Conservation (phyloP, 2,329 filamentous ascomycete species). For the Diplocarpon rosae region DNA sequence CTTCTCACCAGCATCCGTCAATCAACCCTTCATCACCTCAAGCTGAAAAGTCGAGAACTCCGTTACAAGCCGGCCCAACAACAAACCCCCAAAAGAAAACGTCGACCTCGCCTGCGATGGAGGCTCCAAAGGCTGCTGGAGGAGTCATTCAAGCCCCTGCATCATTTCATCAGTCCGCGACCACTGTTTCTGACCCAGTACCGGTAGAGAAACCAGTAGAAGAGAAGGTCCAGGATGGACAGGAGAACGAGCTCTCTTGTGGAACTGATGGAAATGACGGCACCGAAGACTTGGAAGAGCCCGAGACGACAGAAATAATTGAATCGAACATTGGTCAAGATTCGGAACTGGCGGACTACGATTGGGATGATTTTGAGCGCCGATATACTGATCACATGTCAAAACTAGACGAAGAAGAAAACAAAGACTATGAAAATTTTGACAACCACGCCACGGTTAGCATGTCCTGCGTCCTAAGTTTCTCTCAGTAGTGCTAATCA, state of each 20-base stretch:
- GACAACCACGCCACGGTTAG: slow-evolving; percentile 44
- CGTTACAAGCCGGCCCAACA: slow-evolving; percentile 1
- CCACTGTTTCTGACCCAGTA: neutral
- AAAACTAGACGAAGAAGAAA: slow-evolving; percentile 52
- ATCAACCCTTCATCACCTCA: neutral
- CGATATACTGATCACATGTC: slow-evolving; percentile 57
- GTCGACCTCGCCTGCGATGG: neutral
- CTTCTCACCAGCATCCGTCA: too few species aligned
- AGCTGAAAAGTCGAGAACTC: neutral
- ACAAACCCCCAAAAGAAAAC: neutral
- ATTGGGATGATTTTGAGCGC: slow-evolving; percentile 66
- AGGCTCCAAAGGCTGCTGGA: neutral
- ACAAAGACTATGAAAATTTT: slow-evolving; percentile 55
- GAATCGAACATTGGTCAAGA: neutral
- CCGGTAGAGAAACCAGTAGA: neutral
- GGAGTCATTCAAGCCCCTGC: slow-evolving; percentile 5
- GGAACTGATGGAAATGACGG: slow-evolving; percentile 5
- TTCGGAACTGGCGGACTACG: slow-evolving; percentile 36
- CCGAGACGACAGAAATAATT: neutral
- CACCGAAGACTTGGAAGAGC: neutral
- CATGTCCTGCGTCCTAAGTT: neutral
- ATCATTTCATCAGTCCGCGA: neutral
- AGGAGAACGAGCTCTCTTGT: slow-evolving; percentile 2
- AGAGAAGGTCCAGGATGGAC: neutral
- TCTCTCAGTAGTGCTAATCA: neutral